Base-by-base conservation (phyloP, 2,329 filamentous ascomycete species). In the Sporothrix pseudoabietina region DNA sequence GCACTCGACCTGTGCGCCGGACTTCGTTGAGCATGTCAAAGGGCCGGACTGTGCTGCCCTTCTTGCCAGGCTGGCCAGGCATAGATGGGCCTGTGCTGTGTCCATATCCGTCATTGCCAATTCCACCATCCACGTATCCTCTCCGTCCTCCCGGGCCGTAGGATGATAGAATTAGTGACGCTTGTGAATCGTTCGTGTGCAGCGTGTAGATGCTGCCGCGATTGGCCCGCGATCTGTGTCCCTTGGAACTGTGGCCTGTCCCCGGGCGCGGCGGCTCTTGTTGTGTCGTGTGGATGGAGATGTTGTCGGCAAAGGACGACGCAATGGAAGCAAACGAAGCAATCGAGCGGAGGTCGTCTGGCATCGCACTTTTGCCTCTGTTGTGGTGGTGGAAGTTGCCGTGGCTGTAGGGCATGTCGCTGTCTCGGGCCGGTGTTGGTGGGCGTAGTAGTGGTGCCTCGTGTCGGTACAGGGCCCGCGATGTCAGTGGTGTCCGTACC, bases 181-280 rank as follows among this genome's bases (percentile, higher is more conserved):
- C 82, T 74, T 88, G 85, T 0, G 87, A 89, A 70, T 84, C 85
- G 75, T 86, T 87, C 0, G 87, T 87, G 26, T 83, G 84, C 2
- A 90, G 79, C 3, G 88, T 91, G 77, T 90, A 90, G 19, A 91
- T 85, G 75, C 88, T 91, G 1, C 85, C 84, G 0, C 83, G 82
- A 73, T 85, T 80, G 16, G 79, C 77, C 9, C 80, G 80, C 0
- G 82, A 82, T 47, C 76, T 77, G 6, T 76, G 76, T 1, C 79
- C 82, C 35, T 79, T 77, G 71, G 80, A 78, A 73, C 49, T 65
- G 6, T 57, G 66, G 10, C 22, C 72, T 16, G 69, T 68, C 14
- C 63, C 71, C 8, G 70, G 66, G 6, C 71, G 71, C 12, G 59
- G 32, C 9, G 65, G 10, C 16, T 71, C 71, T 39, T 68, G 71